Base-by-base conservation (phyloP, 352 stramenopile species). In the Globisporangium iwayamae region DNA sequence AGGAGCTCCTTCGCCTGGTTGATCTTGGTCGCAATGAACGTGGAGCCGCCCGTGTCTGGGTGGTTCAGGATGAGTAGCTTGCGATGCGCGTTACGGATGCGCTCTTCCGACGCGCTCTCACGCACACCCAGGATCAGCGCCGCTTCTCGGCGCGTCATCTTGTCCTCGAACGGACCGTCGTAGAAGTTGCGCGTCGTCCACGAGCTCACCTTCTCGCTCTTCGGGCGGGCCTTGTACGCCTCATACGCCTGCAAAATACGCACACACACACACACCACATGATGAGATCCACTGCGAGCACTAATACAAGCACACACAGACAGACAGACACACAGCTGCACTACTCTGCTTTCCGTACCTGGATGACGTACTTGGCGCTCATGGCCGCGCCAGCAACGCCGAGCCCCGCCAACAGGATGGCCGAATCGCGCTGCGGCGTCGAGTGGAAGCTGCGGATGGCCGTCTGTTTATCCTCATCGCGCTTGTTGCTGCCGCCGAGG, bases 1-100 rank as follows among this genome's bases (percentile, higher is more conserved):
- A 99, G 78, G 57, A 99, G 82, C 72, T 99, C 97, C 79, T 99
- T 99, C 34, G 96, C 98, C 81, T 99, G 96, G 81, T 99, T 99
- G 65, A 99, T 97, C 83, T 99, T 99, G 50, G 95, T 97, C 45
- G 96, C 89, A 41, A 99, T 68, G 71, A 98, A 99, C n/a, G 96
- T 99, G 20, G 94, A 99, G 56, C 98, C 98, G 36, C 98, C 98
- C 53, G 94, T 99, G 86, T 99, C 98, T 22, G 98, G 98, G 82
- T 99, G 98, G 81, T 99, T 99, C 56, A 99, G 78, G 68, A 99
- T 97, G 25, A 99, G 74, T 41, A 99, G 81, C 73, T 98, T 98
- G 39, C 97, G 90, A 81, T 99, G 97, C 30, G 97, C 96, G 62
- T 99, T 98, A 72, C 98, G 98, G 65, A 99, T 98, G 57, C 97